phyloP scores from a whole-genome alignment of 306 rosid species.

The Cucurbita moschata region DNA sequence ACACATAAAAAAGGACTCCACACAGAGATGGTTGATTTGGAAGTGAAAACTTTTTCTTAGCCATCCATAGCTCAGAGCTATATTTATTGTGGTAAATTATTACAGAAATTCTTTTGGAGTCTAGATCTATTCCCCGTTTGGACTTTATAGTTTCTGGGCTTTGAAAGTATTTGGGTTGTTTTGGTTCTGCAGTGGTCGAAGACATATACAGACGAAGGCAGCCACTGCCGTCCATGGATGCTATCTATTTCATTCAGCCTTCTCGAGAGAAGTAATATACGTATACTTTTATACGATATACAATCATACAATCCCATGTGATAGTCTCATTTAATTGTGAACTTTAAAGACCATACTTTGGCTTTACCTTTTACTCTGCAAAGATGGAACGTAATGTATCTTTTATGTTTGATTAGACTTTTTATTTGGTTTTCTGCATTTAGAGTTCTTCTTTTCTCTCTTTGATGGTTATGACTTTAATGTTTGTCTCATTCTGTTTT shows the following conservation, averaged over 20 bases:
- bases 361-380: not conserved
- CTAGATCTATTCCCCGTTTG: not conserved
- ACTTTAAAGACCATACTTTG: not conserved
- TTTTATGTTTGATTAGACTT: not conserved
- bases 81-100: not conserved
- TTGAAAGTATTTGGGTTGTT: conserved; percentile 11
- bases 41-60: not conserved
- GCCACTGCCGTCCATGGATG: conserved; percentile 88
- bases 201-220: conserved; percentile 93
- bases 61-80: too few species aligned
- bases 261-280: conserved; percentile 65
- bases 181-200: conserved; percentile 68
- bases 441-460: not conserved
- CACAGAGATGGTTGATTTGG: not conserved
- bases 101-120: not conserved
- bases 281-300: not conserved
- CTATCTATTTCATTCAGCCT: conserved; percentile 92
- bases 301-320: not conserved
- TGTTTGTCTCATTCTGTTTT: not conserved
- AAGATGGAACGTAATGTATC: not conserved
- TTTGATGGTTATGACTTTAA: not conserved
- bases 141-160: not conserved
- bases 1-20: not conserved
- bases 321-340: not conserved
- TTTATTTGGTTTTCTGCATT: not conserved